These are phyloP conservation scores for Basidiobolus heterosporus DNA, from an alignment of 371 early-diverging fungal species.

Conservation along the genomic window DNA sequence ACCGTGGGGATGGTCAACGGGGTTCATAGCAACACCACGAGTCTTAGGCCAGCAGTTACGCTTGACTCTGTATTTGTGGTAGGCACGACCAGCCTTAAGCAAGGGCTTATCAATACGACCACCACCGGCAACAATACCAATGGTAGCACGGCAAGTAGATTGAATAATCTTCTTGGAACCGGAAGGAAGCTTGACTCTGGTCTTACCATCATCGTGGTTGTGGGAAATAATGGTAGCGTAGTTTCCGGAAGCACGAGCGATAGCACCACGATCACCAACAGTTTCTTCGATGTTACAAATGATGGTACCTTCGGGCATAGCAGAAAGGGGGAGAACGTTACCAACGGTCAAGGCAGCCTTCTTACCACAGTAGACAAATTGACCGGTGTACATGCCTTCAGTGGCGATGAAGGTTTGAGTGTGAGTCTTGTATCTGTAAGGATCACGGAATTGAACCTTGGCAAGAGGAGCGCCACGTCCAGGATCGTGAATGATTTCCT, in stretches of 20 bases:
- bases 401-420: slow-evolving; percentile 94
- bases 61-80: slow-evolving; percentile 96
- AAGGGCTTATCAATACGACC: slow-evolving; percentile 99
- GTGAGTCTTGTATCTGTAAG: slow-evolving; percentile 67
- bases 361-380: slow-evolving; percentile 97
- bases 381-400: slow-evolving; percentile 99
- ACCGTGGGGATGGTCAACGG: slow-evolving; percentile 74
- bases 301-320: slow-evolving; percentile 98
- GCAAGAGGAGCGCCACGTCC: slow-evolving; percentile 99
- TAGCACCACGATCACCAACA: slow-evolving; percentile 94
- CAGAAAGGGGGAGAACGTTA: slow-evolving; percentile 86
- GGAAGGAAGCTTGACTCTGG: slow-evolving; percentile 91
- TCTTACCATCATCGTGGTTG: slow-evolving; percentile 91
- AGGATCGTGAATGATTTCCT: slow-evolving; percentile 99
- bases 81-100: slow-evolving; percentile 98
- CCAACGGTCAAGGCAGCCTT: slow-evolving; percentile 92
- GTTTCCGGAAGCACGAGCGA: slow-evolving; percentile 96
- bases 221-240: slow-evolving; percentile 98
- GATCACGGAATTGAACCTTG: slow-evolving; percentile 69
- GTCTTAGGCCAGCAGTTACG: slow-evolving; percentile 98
- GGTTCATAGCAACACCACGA: slow-evolving; percentile 99
- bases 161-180: slow-evolving; percentile 94
- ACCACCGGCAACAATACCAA: slow-evolving; percentile 99
- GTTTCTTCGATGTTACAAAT: slow-evolving; percentile 97
- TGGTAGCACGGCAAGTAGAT: slow-evolving; percentile 84